A percentile compares a stretch with the other conserved stretches of the same genome.
These are phyloP conservation scores for Solanum microdontum DNA, from an alignment of 257 asterid species.

Conservation along the genomic window DNA sequence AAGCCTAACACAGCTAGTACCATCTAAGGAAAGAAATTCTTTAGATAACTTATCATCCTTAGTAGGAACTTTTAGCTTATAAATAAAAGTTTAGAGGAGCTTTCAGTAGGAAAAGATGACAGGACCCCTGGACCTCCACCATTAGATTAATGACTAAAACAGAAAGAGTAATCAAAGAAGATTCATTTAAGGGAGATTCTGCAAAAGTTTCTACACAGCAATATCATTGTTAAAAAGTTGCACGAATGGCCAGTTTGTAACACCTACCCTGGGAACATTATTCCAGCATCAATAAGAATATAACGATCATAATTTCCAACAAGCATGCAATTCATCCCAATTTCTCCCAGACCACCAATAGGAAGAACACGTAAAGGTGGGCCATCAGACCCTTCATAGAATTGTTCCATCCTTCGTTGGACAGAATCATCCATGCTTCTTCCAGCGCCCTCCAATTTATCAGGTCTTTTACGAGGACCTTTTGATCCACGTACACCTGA, in stretches of 20 bases:
- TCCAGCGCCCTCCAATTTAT: slow-evolving; percentile 70
- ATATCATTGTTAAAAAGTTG: not conserved
- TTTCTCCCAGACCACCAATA: slow-evolving; percentile 97
- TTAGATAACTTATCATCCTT: not conserved
- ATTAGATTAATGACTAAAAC: not conserved
- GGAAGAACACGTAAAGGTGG: slow-evolving; percentile 93
- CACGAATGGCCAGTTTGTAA: not conserved
- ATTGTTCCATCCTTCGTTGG: slow-evolving; percentile 91
- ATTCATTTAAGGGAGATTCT: not conserved
- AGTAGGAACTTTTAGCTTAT: not conserved
- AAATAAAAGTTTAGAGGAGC: not conserved
- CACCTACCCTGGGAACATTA: slow-evolving; percentile 96
- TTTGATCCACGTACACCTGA: slow-evolving; percentile 43
- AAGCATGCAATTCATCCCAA: slow-evolving; percentile 99
- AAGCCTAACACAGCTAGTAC: not conserved
- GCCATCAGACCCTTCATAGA: slow-evolving; percentile 92
- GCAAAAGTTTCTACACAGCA: not conserved
- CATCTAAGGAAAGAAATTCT: not conserved
- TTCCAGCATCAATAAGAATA: slow-evolving; percentile 92
- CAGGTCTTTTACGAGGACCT: slow-evolving; percentile 45
- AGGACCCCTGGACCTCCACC: not conserved
- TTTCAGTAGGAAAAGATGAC: not conserved
- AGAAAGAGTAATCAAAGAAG: not conserved
- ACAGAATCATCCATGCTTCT: slow-evolving; percentile 95
- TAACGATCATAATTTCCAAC: slow-evolving; percentile 91